Conservation (phyloP, 495 filamentous ascomycete species). For the Tuber umbilicatum region DNA sequence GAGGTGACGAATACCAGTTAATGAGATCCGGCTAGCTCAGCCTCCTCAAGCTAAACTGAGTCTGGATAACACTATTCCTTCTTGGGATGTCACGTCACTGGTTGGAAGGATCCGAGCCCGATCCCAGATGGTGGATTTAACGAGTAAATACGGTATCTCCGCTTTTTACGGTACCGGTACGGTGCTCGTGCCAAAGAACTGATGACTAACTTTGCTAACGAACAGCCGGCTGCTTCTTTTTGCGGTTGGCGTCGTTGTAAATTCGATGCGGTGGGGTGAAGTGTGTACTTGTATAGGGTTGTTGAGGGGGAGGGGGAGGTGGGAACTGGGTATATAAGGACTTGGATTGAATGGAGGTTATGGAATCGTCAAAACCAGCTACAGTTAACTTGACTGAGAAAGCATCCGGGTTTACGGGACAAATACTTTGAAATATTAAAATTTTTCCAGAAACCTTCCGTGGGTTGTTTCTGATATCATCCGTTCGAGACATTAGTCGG, state of each 20-base stretch:
- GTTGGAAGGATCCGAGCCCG: no score
- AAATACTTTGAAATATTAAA: not conserved
- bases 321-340: not conserved
- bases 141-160: no score
- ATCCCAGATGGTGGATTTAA: no score
- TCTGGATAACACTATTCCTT: no score
- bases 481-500: not conserved
- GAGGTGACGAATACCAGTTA: no score
- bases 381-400: not conserved
- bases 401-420: not conserved
- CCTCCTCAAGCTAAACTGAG: no score
- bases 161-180: no score
- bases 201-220: not conserved
- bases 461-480: not conserved
- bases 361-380: not conserved
- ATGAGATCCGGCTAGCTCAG: no score
- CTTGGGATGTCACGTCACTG: no score
- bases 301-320: not conserved
- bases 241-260: not conserved
- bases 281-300: no score
- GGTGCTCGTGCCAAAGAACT: not conserved
- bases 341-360: not conserved
- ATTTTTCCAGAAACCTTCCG: not conserved
- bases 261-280: not conserved
- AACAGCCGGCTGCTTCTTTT: not conserved